Evolutionary conservation across 192 early-diverging fungal genomes (phyloP).

Genomic region (Coemansia sp.): DNA sequence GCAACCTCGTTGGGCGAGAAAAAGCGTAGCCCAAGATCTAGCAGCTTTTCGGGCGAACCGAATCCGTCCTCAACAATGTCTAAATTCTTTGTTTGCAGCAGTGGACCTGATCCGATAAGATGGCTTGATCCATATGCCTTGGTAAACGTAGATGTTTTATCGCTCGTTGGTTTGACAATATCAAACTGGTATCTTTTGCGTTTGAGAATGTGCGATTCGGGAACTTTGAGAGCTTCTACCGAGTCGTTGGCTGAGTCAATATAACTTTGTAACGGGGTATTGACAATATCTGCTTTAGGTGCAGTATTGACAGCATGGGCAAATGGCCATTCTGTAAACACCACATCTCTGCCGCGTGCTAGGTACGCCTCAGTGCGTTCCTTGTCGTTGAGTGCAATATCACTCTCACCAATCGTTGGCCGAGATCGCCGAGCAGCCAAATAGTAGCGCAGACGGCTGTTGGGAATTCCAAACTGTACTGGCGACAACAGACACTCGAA

Average conservation of each 20-base stretch:
- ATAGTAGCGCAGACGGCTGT: constrained; percentile 41
- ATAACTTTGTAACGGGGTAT: constrained; percentile 13
- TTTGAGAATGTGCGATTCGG: constrained; percentile 30
- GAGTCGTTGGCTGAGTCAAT: constrained; percentile 14
- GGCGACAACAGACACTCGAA: constrained; percentile 46
- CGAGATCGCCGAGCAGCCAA: constrained; percentile 20
- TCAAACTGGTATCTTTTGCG: constrained; percentile 36
- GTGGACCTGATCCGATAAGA: constrained; percentile 73
- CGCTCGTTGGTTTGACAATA: constrained; percentile 27
- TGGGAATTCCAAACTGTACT: constrained; percentile 43
- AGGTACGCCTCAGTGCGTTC: constrained; percentile 21
- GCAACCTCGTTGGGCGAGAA: constrained; percentile 82
- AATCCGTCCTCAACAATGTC: constrained; percentile 68
- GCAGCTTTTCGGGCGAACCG: constrained; percentile 61
- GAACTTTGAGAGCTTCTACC: constrained; percentile 15
- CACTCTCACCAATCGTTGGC: background rate
- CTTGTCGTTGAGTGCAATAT: background rate
- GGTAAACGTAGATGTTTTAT: constrained; percentile 57
- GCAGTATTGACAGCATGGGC: constrained; percentile 11
- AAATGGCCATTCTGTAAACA: constrained; percentile 38
- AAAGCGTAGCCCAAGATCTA: constrained; percentile 74
- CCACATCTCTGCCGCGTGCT: constrained; percentile 14
- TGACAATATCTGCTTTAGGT: background rate
- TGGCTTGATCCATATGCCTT: constrained; percentile 83
- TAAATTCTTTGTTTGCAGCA: constrained; percentile 72